Conservation (phyloP, 768 basidiomycete species). For the Leccinum barrowsii region DNA sequence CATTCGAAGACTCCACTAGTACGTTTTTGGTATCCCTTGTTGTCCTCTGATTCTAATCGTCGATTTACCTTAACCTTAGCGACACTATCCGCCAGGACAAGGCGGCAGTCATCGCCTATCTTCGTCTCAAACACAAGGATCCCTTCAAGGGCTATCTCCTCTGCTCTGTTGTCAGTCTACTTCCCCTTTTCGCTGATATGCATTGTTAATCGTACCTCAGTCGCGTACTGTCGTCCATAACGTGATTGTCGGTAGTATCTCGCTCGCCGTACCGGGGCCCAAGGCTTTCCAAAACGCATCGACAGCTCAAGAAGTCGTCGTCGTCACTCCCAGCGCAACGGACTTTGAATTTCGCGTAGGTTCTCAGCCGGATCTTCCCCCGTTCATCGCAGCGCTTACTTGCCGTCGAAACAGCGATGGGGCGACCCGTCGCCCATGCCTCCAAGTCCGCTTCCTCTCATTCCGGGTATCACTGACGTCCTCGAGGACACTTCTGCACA, state of each 20-base stretch:
- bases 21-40: not conserved
- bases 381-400: constrained; percentile 6
- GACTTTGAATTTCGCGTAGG: constrained; percentile 54
- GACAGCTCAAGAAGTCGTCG: constrained; percentile 77
- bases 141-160: constrained; percentile 72
- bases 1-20: constrained; percentile 72
- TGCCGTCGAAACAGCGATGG: constrained; percentile 50
- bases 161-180: constrained; percentile 64
- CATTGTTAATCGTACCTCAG: constrained; percentile 21
- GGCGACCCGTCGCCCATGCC: constrained; percentile 65
- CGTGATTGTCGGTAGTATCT: constrained; percentile 73
- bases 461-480: constrained; percentile 16
- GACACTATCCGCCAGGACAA: constrained; percentile 78
- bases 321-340: constrained; percentile 58
- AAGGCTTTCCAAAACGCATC: constrained; percentile 79
- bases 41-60: not conserved
- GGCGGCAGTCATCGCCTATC: constrained; percentile 73
- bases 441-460: constrained; percentile 40
- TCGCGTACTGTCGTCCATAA: constrained; percentile 71
- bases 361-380: constrained; percentile 10
- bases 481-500: constrained; percentile 8
- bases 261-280: constrained; percentile 69
- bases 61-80: constrained; percentile 32
- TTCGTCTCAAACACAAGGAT: constrained; percentile 78
- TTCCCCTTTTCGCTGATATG: not conserved